Base-by-base conservation (phyloP, 345 rosid genomes). In the Cochlearia excelsa region DNA sequence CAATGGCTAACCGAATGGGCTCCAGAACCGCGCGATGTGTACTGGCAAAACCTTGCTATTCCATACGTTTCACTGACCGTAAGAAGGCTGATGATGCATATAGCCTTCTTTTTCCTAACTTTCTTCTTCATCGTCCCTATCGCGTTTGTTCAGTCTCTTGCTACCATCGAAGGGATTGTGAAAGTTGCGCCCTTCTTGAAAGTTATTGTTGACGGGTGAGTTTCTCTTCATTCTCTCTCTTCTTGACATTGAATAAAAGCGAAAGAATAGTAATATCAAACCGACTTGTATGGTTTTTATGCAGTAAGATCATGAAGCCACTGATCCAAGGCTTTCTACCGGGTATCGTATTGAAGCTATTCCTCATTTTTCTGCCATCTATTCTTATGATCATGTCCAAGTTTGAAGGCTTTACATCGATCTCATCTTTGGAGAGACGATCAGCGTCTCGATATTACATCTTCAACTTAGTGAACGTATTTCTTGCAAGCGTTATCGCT, bases 1-100 rank as follows among this genome's bases (percentile, higher is more conserved):
- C 61, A 70, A 23, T 93, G 99, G 99, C 77, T 93, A 59, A 87
- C 99, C 10, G 90, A 89, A 33, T 93, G 99, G 99, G 97, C 99
- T 54, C 77, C 97, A 0, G 99, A 93, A 73, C 99, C 99, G 23
- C 88, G 95, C 7, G 99, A 93, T 70, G 87, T 93, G 2, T 89
- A 66, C 59, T 93, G 99, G 99, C 38, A 68, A 9, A 93, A 93
- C 63, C 83, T 93, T 5, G 81, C 99, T 40, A 89, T 93, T 54
- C 99, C 99, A 16, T 93, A 85, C 42, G 84, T 93, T 53, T 77
- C 86, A 33, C 78, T 93, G 30, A 38, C 90, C 1, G 70, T 93
- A 45, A 77, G 91, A 75, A 87, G 80, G 74, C 65, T 93, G 66
- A 69, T 89, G 47, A 89, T 93, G 73, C 82, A 69, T 9, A 91